A percentile compares a stretch with the other conserved stretches of the same genome.
These are phyloP conservation scores for Suzukiozyma palmioleophila DNA, from an alignment of 1,139 yeast species.

Conservation along the genomic window DNA sequence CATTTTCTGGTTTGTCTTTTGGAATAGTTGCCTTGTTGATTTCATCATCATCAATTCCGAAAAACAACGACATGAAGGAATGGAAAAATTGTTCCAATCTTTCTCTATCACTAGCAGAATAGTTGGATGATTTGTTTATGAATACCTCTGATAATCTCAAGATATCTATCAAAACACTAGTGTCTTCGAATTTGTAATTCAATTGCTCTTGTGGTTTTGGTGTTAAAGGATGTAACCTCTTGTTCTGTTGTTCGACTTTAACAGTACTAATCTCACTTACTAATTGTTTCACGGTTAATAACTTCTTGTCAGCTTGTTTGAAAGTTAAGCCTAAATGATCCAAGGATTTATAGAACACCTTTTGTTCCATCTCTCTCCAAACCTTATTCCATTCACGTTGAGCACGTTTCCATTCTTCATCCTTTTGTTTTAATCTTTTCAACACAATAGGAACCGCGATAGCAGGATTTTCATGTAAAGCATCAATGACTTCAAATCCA, in stretches of 20 bases:
- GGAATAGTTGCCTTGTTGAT: slow-evolving; percentile 23
- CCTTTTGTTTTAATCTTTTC: slow-evolving; percentile 91
- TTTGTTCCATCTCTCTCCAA: slow-evolving; percentile 98
- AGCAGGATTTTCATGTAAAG: slow-evolving; percentile 91
- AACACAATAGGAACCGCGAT: slow-evolving; percentile 92
- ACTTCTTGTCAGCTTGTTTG: slow-evolving; percentile 92
- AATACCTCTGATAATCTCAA: slow-evolving; percentile 65
- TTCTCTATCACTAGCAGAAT: slow-evolving; percentile 79
- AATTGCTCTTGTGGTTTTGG: slow-evolving; percentile 85
- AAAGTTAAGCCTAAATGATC: slow-evolving; percentile 95
- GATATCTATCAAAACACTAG: slow-evolving; percentile 69
- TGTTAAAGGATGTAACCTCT: slow-evolving; percentile 80
- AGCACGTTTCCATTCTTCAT: slow-evolving; percentile 98
- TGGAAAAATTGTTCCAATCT: slow-evolving; percentile 69
- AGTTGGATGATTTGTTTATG: slow-evolving; percentile 64
- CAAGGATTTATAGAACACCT: slow-evolving; percentile 85
- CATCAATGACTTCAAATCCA: slow-evolving; percentile 94
- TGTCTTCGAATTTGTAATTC: slow-evolving; percentile 61
- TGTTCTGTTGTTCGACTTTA: slow-evolving; percentile 76
- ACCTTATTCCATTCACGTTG: slow-evolving; percentile 99
- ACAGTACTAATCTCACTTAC: slow-evolving; percentile 90
- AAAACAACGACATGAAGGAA: slow-evolving; percentile 66
- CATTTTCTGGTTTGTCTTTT: slow-evolving; percentile 16
- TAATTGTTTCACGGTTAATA: slow-evolving; percentile 83
- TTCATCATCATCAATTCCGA: slow-evolving; percentile 44